phyloP scores from a whole-genome alignment of 2,329 filamentous ascomycete species.

The Colletotrichum somersetense region DNA sequence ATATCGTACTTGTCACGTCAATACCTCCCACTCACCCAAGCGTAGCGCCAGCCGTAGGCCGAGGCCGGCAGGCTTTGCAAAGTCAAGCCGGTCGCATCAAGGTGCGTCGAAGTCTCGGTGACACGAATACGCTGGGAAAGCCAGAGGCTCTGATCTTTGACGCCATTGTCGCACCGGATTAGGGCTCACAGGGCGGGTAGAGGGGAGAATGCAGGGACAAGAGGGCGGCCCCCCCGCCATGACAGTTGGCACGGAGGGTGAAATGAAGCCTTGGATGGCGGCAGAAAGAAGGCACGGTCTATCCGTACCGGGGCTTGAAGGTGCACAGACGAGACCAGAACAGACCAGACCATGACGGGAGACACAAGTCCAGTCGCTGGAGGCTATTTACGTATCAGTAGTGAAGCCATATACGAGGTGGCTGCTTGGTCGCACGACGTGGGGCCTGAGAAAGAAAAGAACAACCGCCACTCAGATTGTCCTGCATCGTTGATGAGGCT shows the following conservation, averaged over 20 bases:
- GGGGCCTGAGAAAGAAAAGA: neutral
- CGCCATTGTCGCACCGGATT: slow-evolving; percentile 16
- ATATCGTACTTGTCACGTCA: slow-evolving; percentile 5
- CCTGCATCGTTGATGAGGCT: slow-evolving; percentile 21
- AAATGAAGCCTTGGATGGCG: slow-evolving; percentile 31
- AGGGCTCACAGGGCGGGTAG: neutral
- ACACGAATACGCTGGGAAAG: slow-evolving; percentile 14
- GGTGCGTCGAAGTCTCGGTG: slow-evolving; percentile 20
- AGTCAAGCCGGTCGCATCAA: slow-evolving; percentile 13
- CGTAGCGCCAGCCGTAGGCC: slow-evolving; percentile 10
- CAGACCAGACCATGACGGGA: neutral
- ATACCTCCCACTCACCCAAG: slow-evolving; percentile 12
- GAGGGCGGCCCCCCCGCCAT: slow-evolving; percentile 18
- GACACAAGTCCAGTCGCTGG: slow-evolving; percentile 8
- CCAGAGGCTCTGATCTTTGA: neutral
- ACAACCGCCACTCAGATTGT: neutral
- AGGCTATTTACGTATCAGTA: neutral
- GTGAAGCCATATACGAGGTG: slow-evolving; percentile 10
- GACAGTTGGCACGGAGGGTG: slow-evolving; percentile 27
- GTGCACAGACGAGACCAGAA: slow-evolving; percentile 1
- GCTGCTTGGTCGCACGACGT: slow-evolving; percentile 16
- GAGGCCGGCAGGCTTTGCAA: slow-evolving; percentile 23
- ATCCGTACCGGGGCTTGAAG: neutral
- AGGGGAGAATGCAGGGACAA: slow-evolving; percentile 4
- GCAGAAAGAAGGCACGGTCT: slow-evolving; percentile 8